These are phyloP conservation scores for Citrus inodora DNA, from an alignment of 345 rosid species.

Conservation along the genomic window DNA sequence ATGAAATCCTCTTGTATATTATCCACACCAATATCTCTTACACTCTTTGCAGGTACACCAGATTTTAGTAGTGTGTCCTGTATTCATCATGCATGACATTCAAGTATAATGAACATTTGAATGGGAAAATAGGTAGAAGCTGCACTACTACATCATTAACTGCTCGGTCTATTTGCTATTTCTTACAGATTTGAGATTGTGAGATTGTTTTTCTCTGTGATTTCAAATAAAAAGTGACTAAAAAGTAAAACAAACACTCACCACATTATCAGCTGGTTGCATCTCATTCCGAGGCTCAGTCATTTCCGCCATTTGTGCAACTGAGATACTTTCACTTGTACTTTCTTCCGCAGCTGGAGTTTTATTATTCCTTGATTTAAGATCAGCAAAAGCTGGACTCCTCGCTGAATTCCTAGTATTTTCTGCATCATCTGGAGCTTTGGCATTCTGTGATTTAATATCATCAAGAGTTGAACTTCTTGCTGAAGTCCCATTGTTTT, in stretches of 20 bases:
- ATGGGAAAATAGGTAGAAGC: not conserved
- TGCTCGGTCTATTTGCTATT: not conserved
- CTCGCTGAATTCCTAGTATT: conserved; percentile 21
- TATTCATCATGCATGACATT: conserved; percentile 33
- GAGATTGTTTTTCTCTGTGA: not conserved
- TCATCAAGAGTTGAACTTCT: conserved; percentile 31
- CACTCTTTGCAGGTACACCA: conserved; percentile 33
- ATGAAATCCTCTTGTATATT: conserved; percentile 54
- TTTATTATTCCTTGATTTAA: conserved; percentile 27
- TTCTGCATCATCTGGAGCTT: conserved; percentile 23
- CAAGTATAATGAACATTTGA: not conserved
- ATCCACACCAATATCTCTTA: conserved; percentile 70
- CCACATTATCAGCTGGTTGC: conserved; percentile 35
- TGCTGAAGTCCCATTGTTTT: conserved; percentile 19
- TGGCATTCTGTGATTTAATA: conserved; percentile 27
- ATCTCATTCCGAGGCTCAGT: conserved; percentile 28
- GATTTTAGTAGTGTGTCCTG: conserved; percentile 38
- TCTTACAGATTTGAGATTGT: not conserved
- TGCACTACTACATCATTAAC: not conserved
- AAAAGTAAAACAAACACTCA: conserved; percentile 20
- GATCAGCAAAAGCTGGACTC: conserved; percentile 30
- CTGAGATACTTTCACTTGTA: conserved; percentile 11
- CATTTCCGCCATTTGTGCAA: conserved; percentile 15
- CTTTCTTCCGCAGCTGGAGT: conserved; percentile 19
- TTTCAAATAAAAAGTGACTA: not conserved